A percentile compares a stretch with the other conserved stretches of the same genome.
These are phyloP conservation scores for Cucumis hystrix DNA, from an alignment of 306 rosid species.

Conservation along the genomic window DNA sequence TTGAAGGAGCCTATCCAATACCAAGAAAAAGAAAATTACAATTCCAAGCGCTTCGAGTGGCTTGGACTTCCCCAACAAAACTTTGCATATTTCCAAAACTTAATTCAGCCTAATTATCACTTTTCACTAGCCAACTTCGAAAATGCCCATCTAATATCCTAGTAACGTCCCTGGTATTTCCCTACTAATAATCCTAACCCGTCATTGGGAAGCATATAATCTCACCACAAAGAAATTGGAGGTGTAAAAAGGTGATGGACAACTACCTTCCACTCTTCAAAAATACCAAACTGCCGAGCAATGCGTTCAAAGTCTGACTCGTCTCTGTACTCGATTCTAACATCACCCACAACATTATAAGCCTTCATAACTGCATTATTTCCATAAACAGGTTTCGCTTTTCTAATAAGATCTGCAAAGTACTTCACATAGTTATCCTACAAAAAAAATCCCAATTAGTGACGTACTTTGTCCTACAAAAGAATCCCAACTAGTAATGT, in stretches of 20 bases:
- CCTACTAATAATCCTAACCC: not conserved
- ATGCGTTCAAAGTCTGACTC: constrained; percentile 57
- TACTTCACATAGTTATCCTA: constrained; percentile 55
- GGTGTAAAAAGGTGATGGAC: not conserved
- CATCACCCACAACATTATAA: constrained; percentile 52
- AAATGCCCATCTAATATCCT: not conserved
- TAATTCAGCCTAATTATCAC: not conserved
- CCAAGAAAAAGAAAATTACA: not conserved
- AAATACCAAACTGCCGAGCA: constrained; percentile 74
- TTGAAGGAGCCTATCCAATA: not conserved
- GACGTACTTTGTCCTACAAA: constrained; percentile 34
- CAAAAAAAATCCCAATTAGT: constrained; percentile 12
- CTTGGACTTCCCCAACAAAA: not conserved
- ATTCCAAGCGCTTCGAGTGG: not conserved
- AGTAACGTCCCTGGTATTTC: not conserved
- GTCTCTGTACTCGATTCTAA: constrained; percentile 50
- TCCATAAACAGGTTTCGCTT: constrained; percentile 64
- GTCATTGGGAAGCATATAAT: not conserved
- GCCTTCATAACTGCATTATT: constrained; percentile 61
- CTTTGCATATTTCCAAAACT: not conserved
- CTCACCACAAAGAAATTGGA: not conserved
- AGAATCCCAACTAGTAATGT: constrained; percentile 10
- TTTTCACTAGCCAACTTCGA: not conserved
- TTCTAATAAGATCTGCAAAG: constrained; percentile 44
- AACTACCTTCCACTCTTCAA: constrained; percentile 95